phyloP scores from a whole-genome alignment of 768 basidiomycete genomes.

The Psilocybe sp. region DNA sequence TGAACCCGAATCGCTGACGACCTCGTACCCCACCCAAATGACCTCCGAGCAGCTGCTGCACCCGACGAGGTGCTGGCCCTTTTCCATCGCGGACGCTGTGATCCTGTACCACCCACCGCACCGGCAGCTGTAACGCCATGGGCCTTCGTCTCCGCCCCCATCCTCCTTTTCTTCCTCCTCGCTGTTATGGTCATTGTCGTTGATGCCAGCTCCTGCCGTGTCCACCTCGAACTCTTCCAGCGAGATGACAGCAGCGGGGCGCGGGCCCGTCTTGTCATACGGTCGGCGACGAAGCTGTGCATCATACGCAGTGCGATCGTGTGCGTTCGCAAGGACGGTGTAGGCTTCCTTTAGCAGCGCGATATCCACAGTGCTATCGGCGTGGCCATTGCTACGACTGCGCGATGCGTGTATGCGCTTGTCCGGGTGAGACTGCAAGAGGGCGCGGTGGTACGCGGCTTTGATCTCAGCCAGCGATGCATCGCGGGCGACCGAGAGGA shows the following conservation, averaged over 20 bases:
- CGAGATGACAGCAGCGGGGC: slow-evolving; percentile 78
- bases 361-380: slow-evolving; percentile 23
- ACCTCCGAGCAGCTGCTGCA: slow-evolving; percentile 80
- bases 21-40: slow-evolving; percentile 84
- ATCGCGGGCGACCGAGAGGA: slow-evolving; percentile 51
- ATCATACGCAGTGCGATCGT: slow-evolving; percentile 54
- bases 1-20: slow-evolving; percentile 7
- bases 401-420: slow-evolving; percentile 16
- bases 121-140: slow-evolving; percentile 65
- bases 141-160: slow-evolving; percentile 25
- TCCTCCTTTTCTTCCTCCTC: too few relatives aligned
- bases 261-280: slow-evolving; percentile 30
- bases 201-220: background rate
- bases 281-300: slow-evolving; percentile 11
- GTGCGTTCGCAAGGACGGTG: slow-evolving; percentile 49
- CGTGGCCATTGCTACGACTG: background rate
- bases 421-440: slow-evolving; percentile 63
- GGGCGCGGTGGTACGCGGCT: slow-evolving; percentile 61
- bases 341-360: slow-evolving; percentile 68
- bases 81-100: slow-evolving; percentile 57
- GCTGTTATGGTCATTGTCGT: too few relatives aligned
- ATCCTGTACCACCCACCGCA: slow-evolving; percentile 72
- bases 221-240: slow-evolving; percentile 65
- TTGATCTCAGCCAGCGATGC: slow-evolving; percentile 60
- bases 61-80: slow-evolving; percentile 66